Conservation (phyloP, 2,329 filamentous ascomycete species). For the Blastomyces percursus region DNA sequence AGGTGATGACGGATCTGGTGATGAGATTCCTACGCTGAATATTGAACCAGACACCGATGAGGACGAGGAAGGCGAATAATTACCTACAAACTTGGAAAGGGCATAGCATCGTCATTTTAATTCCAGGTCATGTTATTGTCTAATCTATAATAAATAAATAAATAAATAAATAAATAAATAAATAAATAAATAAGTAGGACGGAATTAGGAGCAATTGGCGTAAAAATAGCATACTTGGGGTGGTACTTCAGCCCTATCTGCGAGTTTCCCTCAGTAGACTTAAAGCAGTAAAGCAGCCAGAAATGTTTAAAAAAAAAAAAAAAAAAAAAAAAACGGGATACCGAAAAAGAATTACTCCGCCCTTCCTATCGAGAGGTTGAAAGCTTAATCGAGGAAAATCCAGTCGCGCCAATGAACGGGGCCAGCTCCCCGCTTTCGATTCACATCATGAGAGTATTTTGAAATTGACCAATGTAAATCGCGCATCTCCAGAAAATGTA, state of each 20-base stretch:
- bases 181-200: too few relatives aligned
- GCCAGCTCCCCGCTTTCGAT: background rate
- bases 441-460: background rate
- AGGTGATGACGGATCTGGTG: slow-evolving; percentile 35
- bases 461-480: background rate
- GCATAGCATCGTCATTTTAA: background rate
- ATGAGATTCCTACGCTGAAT: slow-evolving; percentile 40
- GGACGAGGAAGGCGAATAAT: slow-evolving; percentile 24
- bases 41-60: slow-evolving; percentile 39
- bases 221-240: background rate
- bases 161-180: too few relatives aligned
- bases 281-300: too few relatives aligned
- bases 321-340: background rate
- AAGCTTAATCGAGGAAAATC: background rate
- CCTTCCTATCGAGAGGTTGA: background rate
- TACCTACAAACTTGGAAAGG: background rate
- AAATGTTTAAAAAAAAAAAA: too few relatives aligned
- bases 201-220: background rate
- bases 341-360: background rate
- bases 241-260: background rate
- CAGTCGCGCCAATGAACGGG: background rate
- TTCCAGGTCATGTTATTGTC: background rate
- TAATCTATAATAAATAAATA: background rate
- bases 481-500: background rate
- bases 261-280: background rate